Base-by-base conservation (phyloP, 1,284 basidiomycete genomes). In the Trametes pubescens region DNA sequence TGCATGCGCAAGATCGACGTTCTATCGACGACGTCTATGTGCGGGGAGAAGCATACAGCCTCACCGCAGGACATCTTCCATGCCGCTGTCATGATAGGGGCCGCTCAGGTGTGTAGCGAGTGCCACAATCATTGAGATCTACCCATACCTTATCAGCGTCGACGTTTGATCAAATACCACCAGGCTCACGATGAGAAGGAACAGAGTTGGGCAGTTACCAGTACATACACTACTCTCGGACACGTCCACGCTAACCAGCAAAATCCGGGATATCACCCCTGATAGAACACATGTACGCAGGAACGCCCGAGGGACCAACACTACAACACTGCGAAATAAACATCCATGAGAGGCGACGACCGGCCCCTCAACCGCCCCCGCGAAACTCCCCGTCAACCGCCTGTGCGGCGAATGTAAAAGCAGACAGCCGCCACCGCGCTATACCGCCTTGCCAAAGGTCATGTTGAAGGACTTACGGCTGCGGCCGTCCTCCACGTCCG, bases 401-500 rank as follows among this genome's bases (percentile, higher is more conserved):
- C 8, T 32, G 29, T 32, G 29, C 29, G 29, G 8, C 4, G 8
- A 32, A 32, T 3, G 29, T 32, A 8, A 32, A 22, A 18, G 26
- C 18, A 9, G 7, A 32, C 43, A 21, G 38, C 13, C 5, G 43
- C 9, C 21, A 22, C 7, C 32, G 43, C 43, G 18, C 44, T 26
- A 35, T 10, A 47, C 29, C 29, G 29, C 43, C 22, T 56, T 21
- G 29, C 54, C 53, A 16, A 13, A 0, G 7, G 21, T 44, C 7
- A 57, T 57, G 13, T 14, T 44, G 35, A 29, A n/a, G 34, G 56
- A 49, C 35, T 57, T 57, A 0, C 44, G 46, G 18, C 56, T 57
- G 22, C 47, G 46, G 18, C 44, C 46, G 34, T 57, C 56, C 7
- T 34, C 16, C 22, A 35, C 38, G 16, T 35, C 40, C 44, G 29